These are phyloP conservation scores for Speleostelium caveatum DNA, from an alignment of 78 protist species.

Conservation along the genomic window DNA sequence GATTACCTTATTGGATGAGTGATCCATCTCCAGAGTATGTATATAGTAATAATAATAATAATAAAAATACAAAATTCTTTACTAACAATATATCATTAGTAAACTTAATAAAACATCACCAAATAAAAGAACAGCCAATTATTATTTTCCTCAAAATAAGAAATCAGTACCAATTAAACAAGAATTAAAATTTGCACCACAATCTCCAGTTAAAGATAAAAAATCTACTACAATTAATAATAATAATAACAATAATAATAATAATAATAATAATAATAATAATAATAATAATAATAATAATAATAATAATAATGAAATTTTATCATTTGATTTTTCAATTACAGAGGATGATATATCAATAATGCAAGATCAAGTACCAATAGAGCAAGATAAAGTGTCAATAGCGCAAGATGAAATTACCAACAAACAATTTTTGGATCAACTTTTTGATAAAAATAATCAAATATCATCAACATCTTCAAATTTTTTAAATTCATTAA, in stretches of 20 bases:
- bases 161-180: neutral
- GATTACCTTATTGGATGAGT: neutral
- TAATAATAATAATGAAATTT: neutral
- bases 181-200: slow-evolving; percentile 32
- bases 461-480: neutral
- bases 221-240: neutral
- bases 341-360: neutral
- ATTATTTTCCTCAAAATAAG: slow-evolving; percentile 32
- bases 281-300: neutral
- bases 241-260: neutral
- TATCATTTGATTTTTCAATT: neutral
- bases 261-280: neutral
- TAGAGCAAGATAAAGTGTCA: neutral
- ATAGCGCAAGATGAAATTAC: neutral
- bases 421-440: neutral
- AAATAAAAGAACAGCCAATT: slow-evolving; percentile 32
- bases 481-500: neutral
- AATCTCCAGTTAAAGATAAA: neutral
- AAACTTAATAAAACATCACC: slow-evolving; percentile 23
- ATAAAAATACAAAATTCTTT: neutral
- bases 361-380: neutral
- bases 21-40: neutral
- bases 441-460: neutral
- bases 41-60: neutral
- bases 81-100: slow-evolving; percentile 11